Evolutionary conservation across 2,329 filamentous ascomycete genomes (phyloP).

Genomic region (Ascocoryne sarcoides): DNA sequence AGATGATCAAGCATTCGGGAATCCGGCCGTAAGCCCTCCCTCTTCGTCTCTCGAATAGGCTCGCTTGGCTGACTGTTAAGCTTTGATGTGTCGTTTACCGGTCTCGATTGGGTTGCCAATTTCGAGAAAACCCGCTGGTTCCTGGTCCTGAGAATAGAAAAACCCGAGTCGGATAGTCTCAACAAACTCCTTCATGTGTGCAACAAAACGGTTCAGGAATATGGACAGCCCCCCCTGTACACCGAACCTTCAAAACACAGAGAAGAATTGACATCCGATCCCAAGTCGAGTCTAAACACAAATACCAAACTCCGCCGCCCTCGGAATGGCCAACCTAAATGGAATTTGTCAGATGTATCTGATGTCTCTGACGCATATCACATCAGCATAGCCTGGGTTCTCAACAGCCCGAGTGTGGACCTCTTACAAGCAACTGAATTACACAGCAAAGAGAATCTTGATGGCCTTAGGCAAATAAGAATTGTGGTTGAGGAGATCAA

Average conservation of each 20-base stretch:
- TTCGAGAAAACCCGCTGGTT: slow-evolving; percentile 68
- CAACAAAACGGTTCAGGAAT: slow-evolving; percentile 52
- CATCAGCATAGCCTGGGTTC: slow-evolving; percentile 80
- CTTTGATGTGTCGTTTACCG: slow-evolving; percentile 29
- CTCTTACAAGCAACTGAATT: slow-evolving; percentile 31
- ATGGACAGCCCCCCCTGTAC: slow-evolving; percentile 67
- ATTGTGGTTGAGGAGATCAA: slow-evolving; percentile 57
- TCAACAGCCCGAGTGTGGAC: slow-evolving; percentile 43
- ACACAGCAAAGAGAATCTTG: slow-evolving; percentile 7
- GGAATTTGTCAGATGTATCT: slow-evolving; percentile 16
- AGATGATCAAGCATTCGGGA: slow-evolving; percentile 33
- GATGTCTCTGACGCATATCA: slow-evolving; percentile 61
- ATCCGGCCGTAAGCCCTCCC: slow-evolving; percentile 35
- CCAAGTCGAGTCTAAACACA: slow-evolving; percentile 4
- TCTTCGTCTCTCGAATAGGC: background rate
- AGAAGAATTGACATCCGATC: too few relatives aligned
- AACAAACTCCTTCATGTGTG: slow-evolving; percentile 54
- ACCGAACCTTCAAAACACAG: slow-evolving; percentile 19
- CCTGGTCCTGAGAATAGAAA: slow-evolving; percentile 59
- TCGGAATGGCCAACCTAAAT: background rate
- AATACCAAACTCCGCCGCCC: background rate
- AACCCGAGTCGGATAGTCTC: slow-evolving; percentile 43
- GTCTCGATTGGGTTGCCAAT: slow-evolving; percentile 58
- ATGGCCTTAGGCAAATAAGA: slow-evolving; percentile 30
- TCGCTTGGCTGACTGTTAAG: slow-evolving; percentile 14